A percentile compares a stretch with the other conserved stretches of the same genome.
These are phyloP conservation scores for Dictyostelium brefeldianum DNA, from an alignment of 78 protist species.

Conservation along the genomic window DNA sequence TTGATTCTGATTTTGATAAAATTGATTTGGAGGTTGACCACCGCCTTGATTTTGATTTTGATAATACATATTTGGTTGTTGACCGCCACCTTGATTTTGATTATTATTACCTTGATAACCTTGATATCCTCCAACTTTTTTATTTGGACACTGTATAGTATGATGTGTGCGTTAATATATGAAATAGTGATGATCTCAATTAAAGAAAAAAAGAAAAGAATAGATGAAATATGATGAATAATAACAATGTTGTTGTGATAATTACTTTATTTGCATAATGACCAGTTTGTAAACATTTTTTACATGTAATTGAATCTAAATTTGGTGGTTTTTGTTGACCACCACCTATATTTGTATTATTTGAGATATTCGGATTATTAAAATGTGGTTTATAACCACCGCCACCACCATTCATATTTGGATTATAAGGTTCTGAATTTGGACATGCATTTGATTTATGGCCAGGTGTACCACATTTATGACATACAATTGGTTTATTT, in stretches of 20 bases:
- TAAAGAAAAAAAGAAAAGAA: neutral
- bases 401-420: neutral
- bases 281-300: conserved; percentile 76
- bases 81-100: conserved; percentile 21
- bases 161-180: too few species aligned
- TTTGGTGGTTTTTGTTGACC: neutral
- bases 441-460: conserved; percentile 76
- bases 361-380: neutral
- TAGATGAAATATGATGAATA: neutral
- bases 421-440: conserved; percentile 2
- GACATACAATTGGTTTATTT: conserved; percentile 47
- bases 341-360: too few species aligned
- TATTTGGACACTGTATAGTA: conserved; percentile 30
- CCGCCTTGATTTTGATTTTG: conserved; percentile 14
- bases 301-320: conserved; percentile 49
- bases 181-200: neutral
- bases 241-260: neutral
- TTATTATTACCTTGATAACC: neutral
- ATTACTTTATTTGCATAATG: conserved; percentile 83
- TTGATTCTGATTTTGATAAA: neutral
- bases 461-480: conserved; percentile 65
- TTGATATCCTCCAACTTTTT: conserved; percentile 38
- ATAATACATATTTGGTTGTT: conserved; percentile 8
- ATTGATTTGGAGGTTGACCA: conserved; percentile 8
- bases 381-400: neutral